Evolutionary conservation across 2,329 filamentous ascomycete genomes (phyloP), one percentile per base, ranked within the genome.

Genomic region (Cladosporium sp.): DNA sequence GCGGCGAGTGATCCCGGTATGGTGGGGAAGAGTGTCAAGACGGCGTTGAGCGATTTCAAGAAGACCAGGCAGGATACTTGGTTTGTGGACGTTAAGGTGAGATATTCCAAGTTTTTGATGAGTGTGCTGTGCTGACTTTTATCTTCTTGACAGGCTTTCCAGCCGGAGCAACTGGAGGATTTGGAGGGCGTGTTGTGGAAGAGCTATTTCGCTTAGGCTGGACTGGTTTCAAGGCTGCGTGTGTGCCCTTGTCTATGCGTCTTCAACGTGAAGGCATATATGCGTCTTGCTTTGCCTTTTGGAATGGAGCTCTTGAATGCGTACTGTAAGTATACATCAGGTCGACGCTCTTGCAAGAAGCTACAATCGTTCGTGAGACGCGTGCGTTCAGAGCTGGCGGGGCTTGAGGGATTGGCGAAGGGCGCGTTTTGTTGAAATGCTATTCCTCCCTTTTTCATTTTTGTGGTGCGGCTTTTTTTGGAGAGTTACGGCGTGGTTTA

Each of bases 31-130:
- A 93, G 92, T 53, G 95, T 95, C 9, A 99, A 99, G 79, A 81
- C 80, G 15, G 91, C 96, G 30, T 75, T 99, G 58, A 90, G 90
- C 54, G 95, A 99, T 64, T 99, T 99, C 78, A 99, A 99, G 76
- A 99, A 99, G 81, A 99, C 93, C 39, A 84, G 93, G 68, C 93
- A 99, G 70, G 93, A 99, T 75, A 99, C 92, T 59, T 99, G 93
- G 93, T 86, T 86, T 63, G 92, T 96, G 54, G 93, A 99, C 73
- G 89, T 96, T 61, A 97, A 96, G 86, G 93, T 96, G 73, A 70
- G 82, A n/a, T n/a, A n/a, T n/a, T n/a, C n/a, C n/a, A n/a, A n/a
- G n/a, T n/a, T n/a, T n/a, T n/a, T n/a, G n/a, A n/a, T n/a, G n/a
- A n/a, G n/a, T n/a, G n/a, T n/a, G 13, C 7, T 36, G 8, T 30